Percentiles rank a stretch among this genome's conserved stretches.
Evolutionary conservation across 2,329 filamentous ascomycete genomes (phyloP).

Genomic region (Mariannaea elegans): DNA sequence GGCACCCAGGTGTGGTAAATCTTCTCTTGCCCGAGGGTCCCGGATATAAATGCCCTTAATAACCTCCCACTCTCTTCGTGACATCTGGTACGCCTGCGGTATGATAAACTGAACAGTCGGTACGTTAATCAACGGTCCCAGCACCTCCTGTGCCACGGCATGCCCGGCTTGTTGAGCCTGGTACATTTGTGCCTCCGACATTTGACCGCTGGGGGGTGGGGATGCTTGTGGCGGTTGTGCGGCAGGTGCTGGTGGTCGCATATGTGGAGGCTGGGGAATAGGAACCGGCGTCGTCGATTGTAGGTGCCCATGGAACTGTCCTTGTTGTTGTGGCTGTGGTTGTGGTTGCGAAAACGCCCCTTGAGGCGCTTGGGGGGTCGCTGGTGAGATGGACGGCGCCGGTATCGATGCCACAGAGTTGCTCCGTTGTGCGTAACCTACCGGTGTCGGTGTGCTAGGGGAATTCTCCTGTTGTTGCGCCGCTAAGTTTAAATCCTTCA

Average conservation of each 20-base stretch:
- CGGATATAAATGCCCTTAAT: constrained; percentile 73
- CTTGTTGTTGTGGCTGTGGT: constrained; percentile 32
- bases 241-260: constrained; percentile 22
- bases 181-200: constrained; percentile 48
- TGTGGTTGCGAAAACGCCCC: constrained; percentile 46
- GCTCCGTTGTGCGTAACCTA: constrained; percentile 50
- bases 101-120: constrained; percentile 76
- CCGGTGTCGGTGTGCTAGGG: constrained; percentile 47
- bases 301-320: constrained; percentile 42
- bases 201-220: constrained; percentile 26
- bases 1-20: constrained; percentile 65
- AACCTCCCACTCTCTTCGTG: constrained; percentile 77
- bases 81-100: constrained; percentile 73
- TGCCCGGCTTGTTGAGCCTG: constrained; percentile 62
- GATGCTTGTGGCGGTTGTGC: constrained; percentile 19
- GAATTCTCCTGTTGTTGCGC: constrained; percentile 23
- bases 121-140: constrained; percentile 69
- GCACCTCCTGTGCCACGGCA: constrained; percentile 67
- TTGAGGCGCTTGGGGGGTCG: constrained; percentile 51
- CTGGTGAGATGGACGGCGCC: constrained; percentile 64
- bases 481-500: constrained; percentile 29
- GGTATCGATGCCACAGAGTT: constrained; percentile 54
- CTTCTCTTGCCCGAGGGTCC: constrained; percentile 71
- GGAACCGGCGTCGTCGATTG: constrained; percentile 49
- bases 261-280: constrained; percentile 46